phyloP scores from a whole-genome alignment of 2,329 filamentous ascomycete genomes.

The Periconia sp. region DNA sequence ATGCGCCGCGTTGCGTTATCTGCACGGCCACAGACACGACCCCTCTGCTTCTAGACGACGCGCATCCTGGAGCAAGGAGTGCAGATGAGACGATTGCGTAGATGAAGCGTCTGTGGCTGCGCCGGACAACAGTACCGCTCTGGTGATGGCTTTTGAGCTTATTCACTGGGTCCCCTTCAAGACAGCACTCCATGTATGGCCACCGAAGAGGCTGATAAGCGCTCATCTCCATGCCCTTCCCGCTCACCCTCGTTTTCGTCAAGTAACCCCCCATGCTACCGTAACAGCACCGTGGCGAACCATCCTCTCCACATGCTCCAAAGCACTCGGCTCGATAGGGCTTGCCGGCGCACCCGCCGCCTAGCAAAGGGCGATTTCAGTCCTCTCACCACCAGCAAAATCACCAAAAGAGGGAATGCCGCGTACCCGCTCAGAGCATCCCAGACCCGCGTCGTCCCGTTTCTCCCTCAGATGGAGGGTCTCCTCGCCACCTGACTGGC shows the following conservation, averaged over 20 bases:
- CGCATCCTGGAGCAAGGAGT: constrained; percentile 2
- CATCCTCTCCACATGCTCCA: no score
- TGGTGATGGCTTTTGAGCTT: no score
- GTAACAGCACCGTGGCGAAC: no score
- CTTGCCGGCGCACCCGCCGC: no score
- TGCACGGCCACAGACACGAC: constrained; percentile 5
- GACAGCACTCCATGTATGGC: not conserved
- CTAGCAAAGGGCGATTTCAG: no score
- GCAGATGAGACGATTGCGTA: constrained; percentile 11
- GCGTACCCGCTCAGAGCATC: not conserved
- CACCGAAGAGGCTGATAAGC: not conserved
- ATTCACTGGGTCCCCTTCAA: not conserved
- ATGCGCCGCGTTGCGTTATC: constrained; percentile 9
- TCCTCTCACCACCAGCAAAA: no score
- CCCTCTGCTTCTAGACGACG: constrained; percentile 7
- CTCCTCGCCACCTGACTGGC: not conserved
- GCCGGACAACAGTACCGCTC: not conserved
- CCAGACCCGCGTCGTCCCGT: not conserved
- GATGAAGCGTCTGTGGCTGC: not conserved
- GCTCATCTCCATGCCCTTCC: not conserved
- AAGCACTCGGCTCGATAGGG: no score
- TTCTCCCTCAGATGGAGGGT: not conserved
- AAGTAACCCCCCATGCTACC: no score
- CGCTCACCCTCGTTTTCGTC: no score
- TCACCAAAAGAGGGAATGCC: no score